These are phyloP conservation scores for Aschersonia sp. DNA, from an alignment of 2,329 filamentous ascomycete species.

Conservation along the genomic window DNA sequence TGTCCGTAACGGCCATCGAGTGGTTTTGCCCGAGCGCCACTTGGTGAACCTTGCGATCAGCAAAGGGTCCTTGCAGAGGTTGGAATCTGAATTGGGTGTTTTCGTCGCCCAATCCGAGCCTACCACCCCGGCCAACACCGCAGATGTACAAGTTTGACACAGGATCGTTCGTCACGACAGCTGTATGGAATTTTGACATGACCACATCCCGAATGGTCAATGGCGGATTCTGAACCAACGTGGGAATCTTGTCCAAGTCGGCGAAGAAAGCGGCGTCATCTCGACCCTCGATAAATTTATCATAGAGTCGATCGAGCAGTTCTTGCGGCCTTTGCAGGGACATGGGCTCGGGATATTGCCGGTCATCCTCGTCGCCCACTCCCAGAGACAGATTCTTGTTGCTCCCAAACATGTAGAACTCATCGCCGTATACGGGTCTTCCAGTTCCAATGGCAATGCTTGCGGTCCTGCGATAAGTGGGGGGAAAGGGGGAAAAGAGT, in stretches of 20 bases:
- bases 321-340: slow-evolving; percentile 61
- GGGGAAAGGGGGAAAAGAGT: not conserved
- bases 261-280: slow-evolving; percentile 17
- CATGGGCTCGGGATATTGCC: slow-evolving; percentile 82
- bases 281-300: slow-evolving; percentile 44
- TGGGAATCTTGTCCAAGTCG: slow-evolving; percentile 46
- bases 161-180: slow-evolving; percentile 73
- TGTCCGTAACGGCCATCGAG: slow-evolving; percentile 68
- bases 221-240: slow-evolving; percentile 54
- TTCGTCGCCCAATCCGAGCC: slow-evolving; percentile 80
- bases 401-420: slow-evolving; percentile 87
- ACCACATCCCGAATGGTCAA: slow-evolving; percentile 67
- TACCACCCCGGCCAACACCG: slow-evolving; percentile 79
- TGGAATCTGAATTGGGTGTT: slow-evolving; percentile 77
- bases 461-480: slow-evolving; percentile 6
- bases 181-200: slow-evolving; percentile 85
- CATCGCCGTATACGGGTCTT: slow-evolving; percentile 44
- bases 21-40: slow-evolving; percentile 86
- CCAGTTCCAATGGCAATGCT: slow-evolving; percentile 7
- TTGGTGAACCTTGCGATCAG: slow-evolving; percentile 58
- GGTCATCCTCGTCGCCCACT: slow-evolving; percentile 88
- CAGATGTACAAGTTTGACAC: slow-evolving; percentile 86
- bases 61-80: slow-evolving; percentile 63
- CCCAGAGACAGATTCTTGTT: slow-evolving; percentile 91
- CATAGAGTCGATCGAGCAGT: slow-evolving; percentile 58